Percentiles rank a stretch among this genome's conserved stretches.
These are phyloP conservation scores for Alternaria solani DNA, from an alignment of 2,329 filamentous ascomycete genomes.

Conservation along the genomic window DNA sequence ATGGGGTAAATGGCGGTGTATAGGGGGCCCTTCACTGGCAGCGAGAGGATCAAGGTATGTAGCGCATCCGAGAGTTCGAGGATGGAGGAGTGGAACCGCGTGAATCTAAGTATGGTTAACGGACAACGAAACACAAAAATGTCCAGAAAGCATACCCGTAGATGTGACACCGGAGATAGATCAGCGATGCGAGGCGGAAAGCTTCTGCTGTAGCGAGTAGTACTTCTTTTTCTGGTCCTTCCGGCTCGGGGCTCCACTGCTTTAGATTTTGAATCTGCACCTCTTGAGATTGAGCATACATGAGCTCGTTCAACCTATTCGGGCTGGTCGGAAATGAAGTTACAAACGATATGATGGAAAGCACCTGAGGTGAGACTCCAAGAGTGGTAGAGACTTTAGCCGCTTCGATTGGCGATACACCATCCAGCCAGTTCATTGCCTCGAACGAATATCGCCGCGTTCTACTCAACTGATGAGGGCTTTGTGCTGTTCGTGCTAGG, in stretches of 20 bases:
- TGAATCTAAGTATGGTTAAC: constrained; percentile 29
- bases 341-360: constrained; percentile 41
- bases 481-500: constrained; percentile 41
- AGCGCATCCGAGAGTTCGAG: constrained; percentile 40
- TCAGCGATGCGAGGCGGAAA: constrained; percentile 42
- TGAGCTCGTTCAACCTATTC: constrained; percentile 24
- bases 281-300: constrained; percentile 39
- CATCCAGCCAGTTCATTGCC: constrained; percentile 36
- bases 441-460: constrained; percentile 38
- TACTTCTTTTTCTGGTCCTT: constrained; percentile 35
- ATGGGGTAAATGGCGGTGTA: constrained; percentile 46
- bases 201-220: constrained; percentile 41
- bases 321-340: constrained; percentile 33
- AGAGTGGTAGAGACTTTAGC: constrained; percentile 35
- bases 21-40: constrained; percentile 43
- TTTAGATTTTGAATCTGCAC: constrained; percentile 35
- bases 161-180: constrained; percentile 43
- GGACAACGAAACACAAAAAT: not conserved
- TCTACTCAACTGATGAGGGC: constrained; percentile 27
- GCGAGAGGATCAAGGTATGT: constrained; percentile 31
- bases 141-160: constrained; percentile 32
- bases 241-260: constrained; percentile 39
- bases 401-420: constrained; percentile 28
- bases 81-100: constrained; percentile 42
- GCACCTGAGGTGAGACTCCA: constrained; percentile 41